Evolutionary conservation across 2,329 filamentous ascomycete species (phyloP), one percentile per base, ranked within the genome.

Genomic region (Paecilomyces sp.): DNA sequence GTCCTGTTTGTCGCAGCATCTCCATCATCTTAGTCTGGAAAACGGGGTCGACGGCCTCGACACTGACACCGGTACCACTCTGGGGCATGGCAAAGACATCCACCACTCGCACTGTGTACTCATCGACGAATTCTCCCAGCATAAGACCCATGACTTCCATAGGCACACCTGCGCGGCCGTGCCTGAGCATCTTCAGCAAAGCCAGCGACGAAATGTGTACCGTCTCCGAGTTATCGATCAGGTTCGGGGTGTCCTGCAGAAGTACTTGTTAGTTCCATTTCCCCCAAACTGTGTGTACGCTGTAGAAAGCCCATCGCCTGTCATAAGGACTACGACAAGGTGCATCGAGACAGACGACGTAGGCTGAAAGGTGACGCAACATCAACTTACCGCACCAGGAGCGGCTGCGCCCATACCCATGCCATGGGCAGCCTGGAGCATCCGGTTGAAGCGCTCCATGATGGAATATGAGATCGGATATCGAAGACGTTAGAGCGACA

Each of bases 21-120:
- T 99, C 94, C 94, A 99, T 99, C 94, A 99, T 99, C 84, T 97
- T 99, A 71, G 92, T 97, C 81, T 99, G 94, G 77, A 99, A 99
- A 34, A 99, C 94, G 9, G 92, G 92, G 74, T 99, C 94, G 64
- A 99, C 94, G 57, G 94, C 95, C 79, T 99, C 94, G 70, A 99
- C 94, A 77, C 91, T 96, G 68, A 99, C 94, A 67, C 94, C 94
- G 1, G 94, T 99, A 79, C 94, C 94, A 68, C 92, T 97, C 76
- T 99, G 94, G 22, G 94, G 94, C 94, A 99, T 99, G 62, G 94
- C 94, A 77, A 99, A 99, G 30, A 99, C 94, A 77, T 99, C 94
- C 66, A 97, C 93, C 13, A 99, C 94, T 67, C 93, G 89, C 63
- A 99, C 94, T 61, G 94, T 99, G 79, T 97, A 99, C 80, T 97